A percentile compares a stretch with the other conserved stretches of the same genome.
These are phyloP conservation scores for Lodderomyces theae DNA, from an alignment of 1,139 yeast genomes.

Conservation along the genomic window DNA sequence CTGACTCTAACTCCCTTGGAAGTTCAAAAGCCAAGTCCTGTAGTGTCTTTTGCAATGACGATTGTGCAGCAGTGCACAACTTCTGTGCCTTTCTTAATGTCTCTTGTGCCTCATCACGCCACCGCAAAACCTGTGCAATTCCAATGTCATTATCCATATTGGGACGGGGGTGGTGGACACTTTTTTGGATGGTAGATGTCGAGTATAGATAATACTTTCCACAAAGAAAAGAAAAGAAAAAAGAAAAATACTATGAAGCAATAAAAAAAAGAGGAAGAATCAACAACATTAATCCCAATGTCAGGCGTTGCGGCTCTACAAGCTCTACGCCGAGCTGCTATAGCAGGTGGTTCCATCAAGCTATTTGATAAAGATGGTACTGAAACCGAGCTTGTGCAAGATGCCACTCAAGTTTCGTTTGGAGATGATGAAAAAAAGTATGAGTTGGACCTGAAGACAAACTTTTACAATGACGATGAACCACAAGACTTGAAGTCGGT, in stretches of 20 bases:
- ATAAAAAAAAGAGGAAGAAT: too few relatives aligned
- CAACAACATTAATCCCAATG: constrained; percentile 5
- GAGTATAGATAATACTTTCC: constrained; percentile 1
- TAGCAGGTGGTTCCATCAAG: constrained; percentile 23
- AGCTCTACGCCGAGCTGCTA: constrained; percentile 25
- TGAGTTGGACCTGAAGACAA: constrained; percentile 48
- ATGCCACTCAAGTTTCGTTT: constrained; percentile 36
- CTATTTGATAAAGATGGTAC: constrained; percentile 21
- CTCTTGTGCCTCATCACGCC: constrained; percentile 31
- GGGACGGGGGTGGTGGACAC: too few relatives aligned
- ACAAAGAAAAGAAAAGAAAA: too few relatives aligned
- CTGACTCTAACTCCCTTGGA: constrained; percentile 24
- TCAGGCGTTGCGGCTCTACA: constrained; percentile 12
- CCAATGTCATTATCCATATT: constrained; percentile 7
- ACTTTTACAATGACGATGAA: constrained; percentile 53
- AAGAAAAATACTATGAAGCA: not conserved
- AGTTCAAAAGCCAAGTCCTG: constrained; percentile 22
- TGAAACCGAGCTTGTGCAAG: constrained; percentile 25
- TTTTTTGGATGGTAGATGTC: too few relatives aligned
- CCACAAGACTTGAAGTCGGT: constrained; percentile 59
- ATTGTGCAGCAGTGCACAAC: constrained; percentile 34
- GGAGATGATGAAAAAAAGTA: constrained; percentile 22
- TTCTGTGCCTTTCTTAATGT: constrained; percentile 32
- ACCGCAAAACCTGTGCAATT: constrained; percentile 14
- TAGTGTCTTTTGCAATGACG: constrained; percentile 24